Percentiles rank a stretch among this genome's conserved stretches.
Conservation (phyloP, 768 basidiomycete species). For the Lentinula edodes region DNA sequence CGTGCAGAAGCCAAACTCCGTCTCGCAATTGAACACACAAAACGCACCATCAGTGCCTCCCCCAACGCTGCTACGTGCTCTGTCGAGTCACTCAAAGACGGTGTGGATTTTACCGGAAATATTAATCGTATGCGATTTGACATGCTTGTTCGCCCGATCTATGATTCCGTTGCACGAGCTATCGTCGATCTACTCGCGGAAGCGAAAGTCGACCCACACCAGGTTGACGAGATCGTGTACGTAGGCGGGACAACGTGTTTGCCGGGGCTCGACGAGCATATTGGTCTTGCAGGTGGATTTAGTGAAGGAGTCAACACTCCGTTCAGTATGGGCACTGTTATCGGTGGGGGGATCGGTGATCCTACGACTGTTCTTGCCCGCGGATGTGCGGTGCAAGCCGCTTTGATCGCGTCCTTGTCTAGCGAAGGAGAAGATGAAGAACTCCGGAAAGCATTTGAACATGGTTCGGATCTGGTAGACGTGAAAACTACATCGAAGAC, state of each 20-base stretch:
- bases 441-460: conserved; percentile 43
- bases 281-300: conserved; percentile 45
- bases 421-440: conserved; percentile 45
- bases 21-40: conserved; percentile 91
- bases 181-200: conserved; percentile 47
- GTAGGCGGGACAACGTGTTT: conserved; percentile 71
- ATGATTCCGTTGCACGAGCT: conserved; percentile 46
- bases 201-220: conserved; percentile 53
- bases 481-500: conserved; percentile 57
- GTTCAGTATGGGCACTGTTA: conserved; percentile 59
- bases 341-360: conserved; percentile 70
- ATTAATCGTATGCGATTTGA: conserved; percentile 62
- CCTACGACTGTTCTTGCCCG: conserved; percentile 73
- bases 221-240: conserved; percentile 77
- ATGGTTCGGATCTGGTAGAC: conserved; percentile 26
- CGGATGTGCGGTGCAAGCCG: conserved; percentile 74
- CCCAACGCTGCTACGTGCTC: conserved; percentile 86
- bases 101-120: conserved; percentile 79
- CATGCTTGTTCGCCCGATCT: conserved; percentile 55
- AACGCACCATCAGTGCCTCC: conserved; percentile 85
- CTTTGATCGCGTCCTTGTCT: conserved; percentile 46
- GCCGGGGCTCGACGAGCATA: conserved; percentile 66
- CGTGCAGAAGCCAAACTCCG: conserved; percentile 92
- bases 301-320: conserved; percentile 58
- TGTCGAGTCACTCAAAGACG: conserved; percentile 92